Conservation (phyloP, 805 yeast genomes). For the Blastobotrys peoriensis region DNA sequence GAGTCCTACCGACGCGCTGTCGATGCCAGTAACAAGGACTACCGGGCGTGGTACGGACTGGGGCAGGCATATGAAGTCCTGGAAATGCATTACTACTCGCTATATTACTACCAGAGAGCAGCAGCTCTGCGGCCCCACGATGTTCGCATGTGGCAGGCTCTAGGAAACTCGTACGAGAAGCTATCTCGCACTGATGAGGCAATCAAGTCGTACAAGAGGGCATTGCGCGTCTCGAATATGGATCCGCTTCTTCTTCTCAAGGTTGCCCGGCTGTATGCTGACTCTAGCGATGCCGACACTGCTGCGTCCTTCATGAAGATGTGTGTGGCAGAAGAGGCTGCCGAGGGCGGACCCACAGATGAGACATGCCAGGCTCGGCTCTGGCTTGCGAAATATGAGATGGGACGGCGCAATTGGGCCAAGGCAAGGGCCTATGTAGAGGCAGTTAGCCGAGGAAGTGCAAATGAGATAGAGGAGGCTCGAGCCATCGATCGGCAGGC, state of each 20-base stretch:
- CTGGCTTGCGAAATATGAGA: constrained; percentile 76
- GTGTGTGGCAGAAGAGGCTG: constrained; percentile 55
- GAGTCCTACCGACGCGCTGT: constrained; percentile 92
- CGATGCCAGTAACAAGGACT: constrained; percentile 81
- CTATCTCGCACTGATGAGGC: constrained; percentile 66
- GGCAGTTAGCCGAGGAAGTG: constrained; percentile 65
- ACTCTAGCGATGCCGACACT: constrained; percentile 43
- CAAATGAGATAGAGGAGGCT: constrained; percentile 86
- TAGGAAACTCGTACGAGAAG: constrained; percentile 83
- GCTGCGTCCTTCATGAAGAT: constrained; percentile 60
- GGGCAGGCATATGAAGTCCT: constrained; percentile 97
- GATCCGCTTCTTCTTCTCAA: constrained; percentile 56
- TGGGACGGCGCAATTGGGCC: constrained; percentile 50
- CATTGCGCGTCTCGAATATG: constrained; percentile 51
- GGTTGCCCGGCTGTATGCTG: constrained; percentile 62
- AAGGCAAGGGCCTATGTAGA: constrained; percentile 69
- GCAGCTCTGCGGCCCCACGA: constrained; percentile 84
- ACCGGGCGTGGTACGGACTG: constrained; percentile 95
- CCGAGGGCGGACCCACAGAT: constrained; percentile 56
- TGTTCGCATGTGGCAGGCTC: constrained; percentile 93
- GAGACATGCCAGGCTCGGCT: constrained; percentile 74
- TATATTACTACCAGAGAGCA: constrained; percentile 88
- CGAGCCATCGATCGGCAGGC: constrained; percentile 52
- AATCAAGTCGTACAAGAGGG: constrained; percentile 74
- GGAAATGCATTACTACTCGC: constrained; percentile 89